phyloP scores from a whole-genome alignment of 1,139 yeast genomes.

The Geotrichum candidum region DNA sequence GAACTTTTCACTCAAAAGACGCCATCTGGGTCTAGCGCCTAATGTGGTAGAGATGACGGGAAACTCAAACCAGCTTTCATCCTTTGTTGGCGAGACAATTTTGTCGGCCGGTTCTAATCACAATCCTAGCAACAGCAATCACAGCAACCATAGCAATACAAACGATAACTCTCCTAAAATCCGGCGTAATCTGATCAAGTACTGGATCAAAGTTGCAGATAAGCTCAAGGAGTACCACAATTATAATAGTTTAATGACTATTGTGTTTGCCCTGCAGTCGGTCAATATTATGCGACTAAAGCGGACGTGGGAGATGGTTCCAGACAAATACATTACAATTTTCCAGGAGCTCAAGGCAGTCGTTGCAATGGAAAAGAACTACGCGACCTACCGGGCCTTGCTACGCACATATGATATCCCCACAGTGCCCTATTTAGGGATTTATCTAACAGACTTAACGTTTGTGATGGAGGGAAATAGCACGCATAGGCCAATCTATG shows the following conservation, averaged over 20 bases:
- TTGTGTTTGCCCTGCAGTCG: conserved; percentile 76
- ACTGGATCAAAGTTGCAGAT: conserved; percentile 80
- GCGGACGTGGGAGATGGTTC: conserved; percentile 58
- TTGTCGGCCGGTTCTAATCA: conserved; percentile 26
- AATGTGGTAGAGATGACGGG: conserved; percentile 62
- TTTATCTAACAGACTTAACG: conserved; percentile 80
- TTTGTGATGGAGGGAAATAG: conserved; percentile 89
- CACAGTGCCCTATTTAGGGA: conserved; percentile 78
- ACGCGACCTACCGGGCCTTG: conserved; percentile 64
- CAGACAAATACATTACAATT: conserved; percentile 58
- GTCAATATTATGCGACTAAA: conserved; percentile 68
- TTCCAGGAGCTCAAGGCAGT: conserved; percentile 67
- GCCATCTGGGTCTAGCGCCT: conserved; percentile 56
- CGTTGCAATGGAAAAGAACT: conserved; percentile 80
- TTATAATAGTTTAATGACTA: conserved; percentile 80
- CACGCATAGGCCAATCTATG: conserved; percentile 42
- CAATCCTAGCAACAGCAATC: not conserved
- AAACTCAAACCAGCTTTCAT: conserved; percentile 74
- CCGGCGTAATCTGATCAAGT: conserved; percentile 57
- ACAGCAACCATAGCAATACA: not conserved
- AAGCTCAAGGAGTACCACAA: conserved; percentile 74
- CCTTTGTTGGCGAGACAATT: conserved; percentile 76
- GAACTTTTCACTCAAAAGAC: conserved; percentile 61
- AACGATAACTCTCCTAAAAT: conserved; percentile 40
- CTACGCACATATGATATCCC: conserved; percentile 56